Evolutionary conservation across 164 flowering plant species (phyloP).

Genomic region (Magnolia changhungtana): DNA sequence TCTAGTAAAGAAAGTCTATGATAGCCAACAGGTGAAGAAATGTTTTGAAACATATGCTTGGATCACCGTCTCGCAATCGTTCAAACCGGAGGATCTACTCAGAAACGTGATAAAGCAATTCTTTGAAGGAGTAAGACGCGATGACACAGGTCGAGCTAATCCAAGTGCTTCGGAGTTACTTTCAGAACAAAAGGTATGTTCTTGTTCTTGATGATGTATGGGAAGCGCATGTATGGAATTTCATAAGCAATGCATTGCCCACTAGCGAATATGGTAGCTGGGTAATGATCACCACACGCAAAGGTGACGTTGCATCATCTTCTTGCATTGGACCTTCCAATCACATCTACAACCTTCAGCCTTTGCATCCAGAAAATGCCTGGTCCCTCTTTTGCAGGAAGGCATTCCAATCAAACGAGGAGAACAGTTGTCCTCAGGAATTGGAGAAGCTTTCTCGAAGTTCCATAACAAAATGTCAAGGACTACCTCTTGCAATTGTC

Average conservation of each 20-base stretch:
- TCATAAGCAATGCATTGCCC: conserved; percentile 25
- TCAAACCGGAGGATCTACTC: background rate
- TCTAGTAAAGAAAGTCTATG: no score
- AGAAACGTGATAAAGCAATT: conserved; percentile 7
- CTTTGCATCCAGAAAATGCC: background rate
- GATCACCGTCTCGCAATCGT: conserved; percentile 10
- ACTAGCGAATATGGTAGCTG: conserved; percentile 21
- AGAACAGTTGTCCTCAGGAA: background rate
- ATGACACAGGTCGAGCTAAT: conserved; percentile 29
- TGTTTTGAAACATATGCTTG: conserved; percentile 21
- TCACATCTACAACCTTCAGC: background rate
- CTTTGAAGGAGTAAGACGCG: no score
- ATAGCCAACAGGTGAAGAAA: no score
- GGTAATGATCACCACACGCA: conserved; percentile 34
- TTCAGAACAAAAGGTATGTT: conserved; percentile 12
- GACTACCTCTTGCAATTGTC: conserved; percentile 25
- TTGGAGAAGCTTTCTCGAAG: background rate
- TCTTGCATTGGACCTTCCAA: background rate
- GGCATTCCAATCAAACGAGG: conserved; percentile 2
- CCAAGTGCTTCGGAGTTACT: background rate
- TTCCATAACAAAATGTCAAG: conserved; percentile 17
- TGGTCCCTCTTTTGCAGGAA: conserved; percentile 9
- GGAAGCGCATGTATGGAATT: conserved; percentile 23
- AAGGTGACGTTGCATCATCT: conserved; percentile 2
- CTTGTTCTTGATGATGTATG: conserved; percentile 42